Evolutionary conservation across 495 filamentous ascomycete genomes (phyloP).

Genomic region (Cryomyces minteri): DNA sequence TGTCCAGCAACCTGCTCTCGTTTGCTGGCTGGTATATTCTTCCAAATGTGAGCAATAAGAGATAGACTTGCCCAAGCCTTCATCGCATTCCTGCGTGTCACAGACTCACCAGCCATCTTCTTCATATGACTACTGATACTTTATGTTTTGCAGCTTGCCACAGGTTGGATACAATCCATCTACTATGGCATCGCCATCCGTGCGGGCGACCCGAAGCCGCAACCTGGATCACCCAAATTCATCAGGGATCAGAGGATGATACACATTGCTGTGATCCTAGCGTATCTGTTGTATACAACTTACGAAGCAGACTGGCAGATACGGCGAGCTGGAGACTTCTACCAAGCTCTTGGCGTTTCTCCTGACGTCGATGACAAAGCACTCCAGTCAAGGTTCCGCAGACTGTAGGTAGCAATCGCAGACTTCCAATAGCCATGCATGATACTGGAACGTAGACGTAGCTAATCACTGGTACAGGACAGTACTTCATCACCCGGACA

Average conservation of each 20-base stretch:
- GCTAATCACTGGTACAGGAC: conserved; percentile 25
- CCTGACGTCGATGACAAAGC: conserved; percentile 49
- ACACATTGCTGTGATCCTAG: conserved; percentile 58
- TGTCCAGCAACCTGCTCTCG: too few species aligned
- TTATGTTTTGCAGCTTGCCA: not conserved
- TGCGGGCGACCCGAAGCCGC: conserved; percentile 68
- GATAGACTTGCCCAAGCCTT: too few species aligned
- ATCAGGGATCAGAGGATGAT: conserved; percentile 59
- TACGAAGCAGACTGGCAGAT: conserved; percentile 81
- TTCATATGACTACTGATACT: too few species aligned
- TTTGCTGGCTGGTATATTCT: too few species aligned
- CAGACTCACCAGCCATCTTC: too few species aligned
- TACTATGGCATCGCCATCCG: conserved; percentile 86
- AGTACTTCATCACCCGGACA: conserved; percentile 79
- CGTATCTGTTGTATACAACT: conserved; percentile 83
- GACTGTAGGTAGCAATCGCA: conserved; percentile 26
- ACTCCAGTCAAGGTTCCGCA: conserved; percentile 71
- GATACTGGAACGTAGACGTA: not conserved
- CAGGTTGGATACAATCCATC: conserved; percentile 56
- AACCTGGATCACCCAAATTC: conserved; percentile 49
- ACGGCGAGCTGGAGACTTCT: conserved; percentile 52
- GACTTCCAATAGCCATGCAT: not conserved
- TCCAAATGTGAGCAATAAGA: too few species aligned
- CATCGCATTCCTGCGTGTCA: too few species aligned
- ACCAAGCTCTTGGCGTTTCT: conserved; percentile 50